Evolutionary conservation across 1,284 basidiomycete species (phyloP), one percentile per base, ranked within the genome.

Genomic region (Pascua guehoae): DNA sequence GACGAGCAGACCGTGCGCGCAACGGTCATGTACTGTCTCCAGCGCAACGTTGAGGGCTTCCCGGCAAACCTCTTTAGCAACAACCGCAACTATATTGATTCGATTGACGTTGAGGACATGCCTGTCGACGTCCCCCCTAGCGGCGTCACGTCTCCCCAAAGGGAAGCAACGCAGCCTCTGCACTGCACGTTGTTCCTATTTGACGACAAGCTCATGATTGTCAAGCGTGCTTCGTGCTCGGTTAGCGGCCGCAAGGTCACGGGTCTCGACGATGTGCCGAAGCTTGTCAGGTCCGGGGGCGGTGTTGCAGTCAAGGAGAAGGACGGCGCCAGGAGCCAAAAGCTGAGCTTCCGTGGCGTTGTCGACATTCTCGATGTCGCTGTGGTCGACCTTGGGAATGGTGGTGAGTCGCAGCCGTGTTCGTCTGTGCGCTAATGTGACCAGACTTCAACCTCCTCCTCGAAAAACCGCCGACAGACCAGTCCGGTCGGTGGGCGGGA

Each of bases 161-260:
- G 53, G 40, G 62, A 60, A 2, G 45, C 41, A 2, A 42, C 51
- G 2, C 16, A 48, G n/a, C 62, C 76, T 4, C 81, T 98, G 11
- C 88, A 91, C 66, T 94, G 90, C 74, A 91, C 89, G 0, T 79
- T 99, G 40, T 90, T 98, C 74, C 81, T 99, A 43, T 98, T 99
- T 69, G 89, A 95, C 66, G 96, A 98, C 78, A 91, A 91, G 69
- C 79, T 99, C 37, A 83, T 97, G 70, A 86, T 99, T 59, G 88
- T 87, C 52, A 98, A 98, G 78, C 84, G 96, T 37, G 87, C 89
- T 2, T 81, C 84, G 45, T 82, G 84, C 4, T 84, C 89, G 57
- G 87, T 87, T 67, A 83, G 85, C 44, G 93, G 89, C 0, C 82
- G 85, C 47, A 78, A 81, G 18, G 76, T 92, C 24, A 85, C 91